These are phyloP conservation scores for Zymoseptoria passerinii DNA, from an alignment of 2,329 filamentous ascomycete species.

Conservation along the genomic window DNA sequence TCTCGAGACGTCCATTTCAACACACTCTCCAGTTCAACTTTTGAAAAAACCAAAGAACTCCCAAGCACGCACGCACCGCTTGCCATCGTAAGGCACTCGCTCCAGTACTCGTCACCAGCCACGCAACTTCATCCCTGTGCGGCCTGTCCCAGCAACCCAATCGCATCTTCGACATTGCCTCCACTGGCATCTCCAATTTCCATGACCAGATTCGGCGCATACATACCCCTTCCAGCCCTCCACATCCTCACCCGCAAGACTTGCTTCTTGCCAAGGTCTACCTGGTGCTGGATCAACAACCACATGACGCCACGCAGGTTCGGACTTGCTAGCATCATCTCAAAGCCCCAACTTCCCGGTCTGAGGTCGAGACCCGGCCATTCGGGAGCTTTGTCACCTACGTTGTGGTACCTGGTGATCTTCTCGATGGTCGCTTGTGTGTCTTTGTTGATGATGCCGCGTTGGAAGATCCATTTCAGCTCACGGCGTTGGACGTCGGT, in stretches of 20 bases:
- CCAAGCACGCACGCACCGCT: not conserved
- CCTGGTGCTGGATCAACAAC: constrained; percentile 11
- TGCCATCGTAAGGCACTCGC: too few species aligned
- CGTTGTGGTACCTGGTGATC: constrained; percentile 2
- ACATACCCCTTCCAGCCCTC: constrained; percentile 2
- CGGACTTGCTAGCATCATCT: constrained; percentile 7
- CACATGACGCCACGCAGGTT: constrained; percentile 9
- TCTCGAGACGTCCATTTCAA: not conserved
- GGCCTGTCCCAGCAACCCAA: not conserved
- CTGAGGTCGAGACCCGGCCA: constrained; percentile 6
- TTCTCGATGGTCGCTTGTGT: constrained; percentile 8
- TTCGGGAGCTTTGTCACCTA: constrained; percentile 1
- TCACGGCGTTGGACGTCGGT: not conserved
- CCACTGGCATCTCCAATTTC: constrained; percentile 9
- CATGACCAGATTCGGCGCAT: constrained; percentile 10
- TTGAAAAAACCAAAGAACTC: not conserved
- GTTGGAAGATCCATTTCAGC: constrained; percentile 6
- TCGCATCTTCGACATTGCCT: not conserved
- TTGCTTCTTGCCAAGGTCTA: constrained; percentile 5
- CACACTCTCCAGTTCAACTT: not conserved
- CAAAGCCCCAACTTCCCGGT: constrained; percentile 3
- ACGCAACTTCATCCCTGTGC: not conserved
- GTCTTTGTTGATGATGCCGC: constrained; percentile 9
- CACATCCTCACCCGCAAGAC: constrained; percentile 10
- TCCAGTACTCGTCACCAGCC: not conserved